Base-by-base conservation (phyloP, 208 protist genomes). In the Leishmania amazonensis region DNA sequence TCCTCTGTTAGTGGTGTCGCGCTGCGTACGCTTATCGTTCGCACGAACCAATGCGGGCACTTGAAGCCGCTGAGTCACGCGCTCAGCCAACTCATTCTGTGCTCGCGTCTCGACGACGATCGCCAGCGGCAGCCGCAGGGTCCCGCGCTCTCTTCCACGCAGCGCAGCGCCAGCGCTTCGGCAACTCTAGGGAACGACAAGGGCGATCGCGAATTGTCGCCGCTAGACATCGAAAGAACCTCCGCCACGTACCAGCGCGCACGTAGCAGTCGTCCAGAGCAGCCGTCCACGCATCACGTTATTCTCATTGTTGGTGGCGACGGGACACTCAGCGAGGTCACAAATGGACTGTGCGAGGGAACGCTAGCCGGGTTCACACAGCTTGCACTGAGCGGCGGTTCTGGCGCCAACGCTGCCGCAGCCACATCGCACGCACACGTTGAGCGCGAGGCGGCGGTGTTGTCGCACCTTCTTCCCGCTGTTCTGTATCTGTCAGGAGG, bases 311-410 rank as follows among this genome's bases (percentile, higher is more conserved):
- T 96, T 42, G 94, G 94, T 64, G 94, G 94, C 49, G 94, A 97
- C 68, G 94, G 94, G 28, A 95, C 92, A 8, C 83, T 97, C 38
- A 94, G 90, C 83, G 94, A 97, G 42, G 92, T 89, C 7, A 88
- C 95, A 6, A 94, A 97, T 67, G 94, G 94, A 8, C 54, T 95
- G 38, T 96, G 92, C 75, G 76, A 81, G 47, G 94, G 91, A 0
- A 90, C 88, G 49, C 83, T 96, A 8, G 62, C 71, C 0, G 80
- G 76, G 8, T 90, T 80, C 31, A 64, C 45, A 11, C 21, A 13
- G 40, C 70, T 35, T 54, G 31, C 2, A 35, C 49, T 6, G 54
- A 54, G 35, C 47, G 9, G 58, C 35, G 21, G 31, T 28, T 40
- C 42, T 3, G 5, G 3, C 9, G 51, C 13, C 28, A 15, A 49